These are phyloP conservation scores for Nicotiana noctiflora DNA, from an alignment of 257 asterid genomes.

Conservation along the genomic window DNA sequence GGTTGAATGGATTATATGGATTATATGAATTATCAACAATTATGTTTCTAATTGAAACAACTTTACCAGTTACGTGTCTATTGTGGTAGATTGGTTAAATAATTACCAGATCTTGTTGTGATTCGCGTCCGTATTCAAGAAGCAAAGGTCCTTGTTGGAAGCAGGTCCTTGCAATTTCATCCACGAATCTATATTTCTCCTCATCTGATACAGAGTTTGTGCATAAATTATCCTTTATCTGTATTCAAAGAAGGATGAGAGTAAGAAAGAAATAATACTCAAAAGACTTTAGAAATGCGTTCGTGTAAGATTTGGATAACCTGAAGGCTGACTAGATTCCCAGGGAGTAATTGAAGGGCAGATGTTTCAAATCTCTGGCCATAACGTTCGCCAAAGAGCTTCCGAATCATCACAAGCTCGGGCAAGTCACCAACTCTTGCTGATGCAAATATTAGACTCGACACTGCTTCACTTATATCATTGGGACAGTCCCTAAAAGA, in stretches of 20 bases:
- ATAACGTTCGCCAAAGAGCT: slow-evolving; percentile 60
- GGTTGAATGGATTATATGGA: too few species aligned
- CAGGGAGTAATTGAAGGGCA: slow-evolving; percentile 56
- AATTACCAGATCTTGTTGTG: slow-evolving; percentile 24
- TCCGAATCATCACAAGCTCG: slow-evolving; percentile 50
- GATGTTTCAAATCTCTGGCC: slow-evolving; percentile 39
- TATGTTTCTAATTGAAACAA: too few species aligned
- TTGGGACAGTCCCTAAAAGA: slow-evolving; percentile 60
- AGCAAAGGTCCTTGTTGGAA: slow-evolving; percentile 38
- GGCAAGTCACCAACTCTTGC: slow-evolving; percentile 76
- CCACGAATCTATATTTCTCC: slow-evolving; percentile 46
- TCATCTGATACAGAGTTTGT: slow-evolving; percentile 41
- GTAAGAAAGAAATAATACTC: not conserved
- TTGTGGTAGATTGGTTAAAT: not conserved
- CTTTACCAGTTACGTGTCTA: too few species aligned
- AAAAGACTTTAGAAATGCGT: not conserved
- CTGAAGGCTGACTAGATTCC: slow-evolving; percentile 66
- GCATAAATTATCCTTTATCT: slow-evolving; percentile 42
- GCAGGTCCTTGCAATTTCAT: slow-evolving; percentile 40
- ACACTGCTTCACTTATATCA: slow-evolving; percentile 64
- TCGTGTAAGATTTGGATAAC: slow-evolving; percentile 18
- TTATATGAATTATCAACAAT: too few species aligned
- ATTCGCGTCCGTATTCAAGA: slow-evolving; percentile 41
- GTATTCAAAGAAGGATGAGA: slow-evolving; percentile 6
- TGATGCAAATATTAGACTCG: slow-evolving; percentile 70